Percentiles rank a stretch among this genome's conserved stretches.
phyloP scores from a whole-genome alignment of 1,284 basidiomycete genomes.

The Puccinia horiana region DNA sequence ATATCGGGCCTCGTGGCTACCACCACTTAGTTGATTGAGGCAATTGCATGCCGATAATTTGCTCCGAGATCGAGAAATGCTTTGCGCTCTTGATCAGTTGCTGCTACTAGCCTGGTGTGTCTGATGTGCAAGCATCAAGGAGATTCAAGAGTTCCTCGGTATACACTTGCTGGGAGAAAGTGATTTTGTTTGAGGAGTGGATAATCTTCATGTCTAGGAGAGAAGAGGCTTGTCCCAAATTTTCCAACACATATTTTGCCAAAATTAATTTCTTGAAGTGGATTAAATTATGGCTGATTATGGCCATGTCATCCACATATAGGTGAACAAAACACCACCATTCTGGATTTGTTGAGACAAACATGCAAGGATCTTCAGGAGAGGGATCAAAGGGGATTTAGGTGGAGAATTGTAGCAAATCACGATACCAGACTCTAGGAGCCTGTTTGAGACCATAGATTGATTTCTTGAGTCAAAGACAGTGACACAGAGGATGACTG shows the following conservation, averaged over 20 bases:
- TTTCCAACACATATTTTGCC: not conserved
- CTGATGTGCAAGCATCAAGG: not conserved
- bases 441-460: constrained; percentile 17
- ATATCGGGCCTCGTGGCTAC: not conserved
- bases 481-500: too few relatives aligned
- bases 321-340: not conserved
- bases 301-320: not conserved
- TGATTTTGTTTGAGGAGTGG: not conserved
- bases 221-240: not conserved
- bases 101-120: too few relatives aligned
- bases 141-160: not conserved
- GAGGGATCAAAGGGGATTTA: not conserved
- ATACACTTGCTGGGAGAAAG: not conserved
- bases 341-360: not conserved
- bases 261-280: not conserved
- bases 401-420: not conserved
- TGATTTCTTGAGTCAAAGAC: too few relatives aligned
- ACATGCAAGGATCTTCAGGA: not conserved
- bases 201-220: not conserved
- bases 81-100: not conserved
- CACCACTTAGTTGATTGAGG: not conserved
- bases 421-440: not conserved
- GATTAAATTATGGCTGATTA: not conserved
- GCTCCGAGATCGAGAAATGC: too few relatives aligned
- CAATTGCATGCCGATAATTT: not conserved